These are phyloP conservation scores for Mortierella sp. DNA, from an alignment of 371 early-diverging fungal species.

Conservation along the genomic window DNA sequence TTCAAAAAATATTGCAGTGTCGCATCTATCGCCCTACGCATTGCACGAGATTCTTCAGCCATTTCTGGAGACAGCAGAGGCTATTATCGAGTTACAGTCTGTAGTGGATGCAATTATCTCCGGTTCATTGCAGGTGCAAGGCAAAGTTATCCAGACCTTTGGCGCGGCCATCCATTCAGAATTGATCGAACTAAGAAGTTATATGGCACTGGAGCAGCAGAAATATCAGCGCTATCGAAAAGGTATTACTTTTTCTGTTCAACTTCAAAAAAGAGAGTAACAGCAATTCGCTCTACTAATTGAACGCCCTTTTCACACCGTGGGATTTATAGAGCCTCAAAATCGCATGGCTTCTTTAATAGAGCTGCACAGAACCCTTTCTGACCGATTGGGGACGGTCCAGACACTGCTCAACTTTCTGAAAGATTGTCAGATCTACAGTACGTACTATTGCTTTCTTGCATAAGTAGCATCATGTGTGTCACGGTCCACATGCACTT, in stretches of 20 bases:
- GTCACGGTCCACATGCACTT: too few species aligned
- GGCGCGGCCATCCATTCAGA: constrained; percentile 27
- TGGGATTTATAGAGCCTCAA: constrained; percentile 1
- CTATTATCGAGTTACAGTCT: constrained; percentile 10
- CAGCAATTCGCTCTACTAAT: too few species aligned
- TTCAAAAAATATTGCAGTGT: constrained; percentile 4
- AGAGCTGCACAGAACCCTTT: constrained; percentile 18
- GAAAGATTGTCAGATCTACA: constrained; percentile 20
- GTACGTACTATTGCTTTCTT: constrained; percentile 8
- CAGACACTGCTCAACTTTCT: constrained; percentile 13
- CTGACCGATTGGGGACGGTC: constrained; percentile 1
- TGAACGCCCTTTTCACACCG: too few species aligned
- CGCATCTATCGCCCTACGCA: constrained; percentile 34
- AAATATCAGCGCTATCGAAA: constrained; percentile 19
- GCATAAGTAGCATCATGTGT: too few species aligned
- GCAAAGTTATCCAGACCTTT: constrained; percentile 41
- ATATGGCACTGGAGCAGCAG: constrained; percentile 16
- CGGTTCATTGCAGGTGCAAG: constrained; percentile 8
- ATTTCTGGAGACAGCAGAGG: constrained; percentile 13
- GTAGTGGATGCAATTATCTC: constrained; percentile 30
- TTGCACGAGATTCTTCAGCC: constrained; percentile 19
- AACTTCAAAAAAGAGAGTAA: too few species aligned
- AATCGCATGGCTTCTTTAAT: constrained; percentile 30
- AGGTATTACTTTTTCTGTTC: constrained; percentile 18
- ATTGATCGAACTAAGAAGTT: constrained; percentile 7